Base-by-base conservation (phyloP, 306 rosid genomes). In the Quillaja saponaria region DNA sequence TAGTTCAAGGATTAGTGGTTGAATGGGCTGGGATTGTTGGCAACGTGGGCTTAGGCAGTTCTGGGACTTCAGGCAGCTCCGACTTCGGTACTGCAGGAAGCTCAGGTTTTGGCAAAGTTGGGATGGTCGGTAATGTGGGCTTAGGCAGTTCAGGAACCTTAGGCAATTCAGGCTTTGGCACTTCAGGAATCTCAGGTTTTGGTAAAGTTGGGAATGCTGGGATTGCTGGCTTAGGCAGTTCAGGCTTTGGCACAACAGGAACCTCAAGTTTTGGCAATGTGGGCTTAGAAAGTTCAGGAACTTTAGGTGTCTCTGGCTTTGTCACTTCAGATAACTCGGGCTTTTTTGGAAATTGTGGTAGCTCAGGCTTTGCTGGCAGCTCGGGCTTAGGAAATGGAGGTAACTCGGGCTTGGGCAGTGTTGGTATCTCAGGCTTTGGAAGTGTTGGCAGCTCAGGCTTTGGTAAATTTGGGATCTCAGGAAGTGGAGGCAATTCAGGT, bases 391-490 rank as follows among this genome's bases (percentile, higher is more conserved):
- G 49, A 13, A 54, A 1, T 13, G 9, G 4, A 15, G 61, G 61
- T 4, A 65, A 3, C 38, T 13, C 37, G 3, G 57, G 40, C 31
- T 51, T 58, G 0, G 50, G 63, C 13, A 61, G 7, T 10, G 48
- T 11, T 5, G 68, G 68, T 16, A 41, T 1, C 5, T 60, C 67
- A 0, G 66, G 66, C 14, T 48, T 50, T 6, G 80, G 64, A 10
- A 63, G 21, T 2, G 35, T 1, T 14, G 56, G 67, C 8, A 69
- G 2, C 9, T 66, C 68, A 0, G 42, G 15, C 58, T 74, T 67
- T 19, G 77, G 80, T 6, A 63, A 41, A 0, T n/a, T 39, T 7
- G 84, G 62, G 28, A 70, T 1, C 15, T 37, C 10, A 6, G 82
- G 78, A 2, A 78, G 35, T 2, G n/a, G 13, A 3, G 82, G 68